Percentiles rank a stretch among this genome's conserved stretches.
Evolutionary conservation across 768 basidiomycete genomes (phyloP).

Genomic region (Lepiota venenata): DNA sequence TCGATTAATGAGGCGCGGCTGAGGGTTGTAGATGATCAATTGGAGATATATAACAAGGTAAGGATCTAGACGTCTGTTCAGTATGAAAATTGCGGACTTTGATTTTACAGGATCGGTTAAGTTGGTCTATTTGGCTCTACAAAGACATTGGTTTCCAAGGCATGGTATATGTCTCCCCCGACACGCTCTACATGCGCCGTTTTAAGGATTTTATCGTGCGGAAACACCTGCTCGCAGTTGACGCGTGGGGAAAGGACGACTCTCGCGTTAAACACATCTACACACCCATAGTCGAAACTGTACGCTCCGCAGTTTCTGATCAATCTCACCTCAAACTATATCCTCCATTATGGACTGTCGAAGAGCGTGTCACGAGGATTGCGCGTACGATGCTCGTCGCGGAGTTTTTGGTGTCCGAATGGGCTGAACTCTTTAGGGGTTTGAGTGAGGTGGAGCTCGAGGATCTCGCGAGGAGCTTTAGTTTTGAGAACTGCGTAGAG

Average conservation of each 20-base stretch:
- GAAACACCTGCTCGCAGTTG: slow-evolving; percentile 73
- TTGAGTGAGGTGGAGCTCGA: slow-evolving; percentile 61
- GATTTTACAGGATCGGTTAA: slow-evolving; percentile 46
- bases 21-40: slow-evolving; percentile 67
- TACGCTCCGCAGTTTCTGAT: slow-evolving; percentile 48
- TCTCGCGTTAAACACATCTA: slow-evolving; percentile 54
- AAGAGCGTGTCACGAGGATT: slow-evolving; percentile 56
- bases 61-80: background rate
- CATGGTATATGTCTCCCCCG: slow-evolving; percentile 68
- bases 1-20: slow-evolving; percentile 63
- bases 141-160: slow-evolving; percentile 84
- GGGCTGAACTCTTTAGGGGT: slow-evolving; percentile 65
- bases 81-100: too few species aligned
- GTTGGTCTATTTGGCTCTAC: slow-evolving; percentile 88
- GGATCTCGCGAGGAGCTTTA: slow-evolving; percentile 69
- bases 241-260: slow-evolving; percentile 77
- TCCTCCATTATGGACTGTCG: slow-evolving; percentile 60
- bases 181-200: slow-evolving; percentile 68
- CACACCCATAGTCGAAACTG: slow-evolving; percentile 59
- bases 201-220: slow-evolving; percentile 65
- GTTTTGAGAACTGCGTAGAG: slow-evolving; percentile 66
- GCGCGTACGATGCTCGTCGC: slow-evolving; percentile 67
- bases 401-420: slow-evolving; percentile 70
- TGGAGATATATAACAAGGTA: slow-evolving; percentile 66
- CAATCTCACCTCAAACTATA: slow-evolving; percentile 49